Evolutionary conservation across 2,329 filamentous ascomycete species (phyloP).

Genomic region (Talaromyces sp.): DNA sequence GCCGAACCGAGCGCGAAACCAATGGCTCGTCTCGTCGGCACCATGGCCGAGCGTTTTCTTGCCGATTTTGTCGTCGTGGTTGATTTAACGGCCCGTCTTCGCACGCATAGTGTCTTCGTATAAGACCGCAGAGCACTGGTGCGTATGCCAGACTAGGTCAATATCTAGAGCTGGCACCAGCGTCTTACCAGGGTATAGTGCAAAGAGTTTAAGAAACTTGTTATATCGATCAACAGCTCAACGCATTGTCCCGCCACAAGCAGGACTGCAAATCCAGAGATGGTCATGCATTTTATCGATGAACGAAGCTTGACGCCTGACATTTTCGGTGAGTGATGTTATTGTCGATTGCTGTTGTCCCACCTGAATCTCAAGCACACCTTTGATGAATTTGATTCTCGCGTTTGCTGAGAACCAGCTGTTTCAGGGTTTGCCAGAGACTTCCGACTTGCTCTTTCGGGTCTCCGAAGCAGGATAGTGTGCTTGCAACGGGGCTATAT

Average conservation of each 20-base stretch:
- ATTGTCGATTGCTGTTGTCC: background rate
- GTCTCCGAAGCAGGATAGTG: background rate
- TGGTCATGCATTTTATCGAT: conserved; percentile 42
- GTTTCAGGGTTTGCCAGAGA: conserved; percentile 1
- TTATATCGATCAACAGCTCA: conserved; percentile 40
- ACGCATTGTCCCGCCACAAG: conserved; percentile 32
- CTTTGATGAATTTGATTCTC: conserved; percentile 1
- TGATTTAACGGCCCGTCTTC: conserved; percentile 29
- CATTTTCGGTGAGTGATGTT: conserved; percentile 29
- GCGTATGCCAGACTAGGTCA: conserved; percentile 47
- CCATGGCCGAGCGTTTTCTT: conserved; percentile 27
- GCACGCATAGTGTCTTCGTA: conserved; percentile 26
- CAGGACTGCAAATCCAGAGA: conserved; percentile 42
- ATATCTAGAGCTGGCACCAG: conserved; percentile 45
- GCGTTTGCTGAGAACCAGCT: background rate
- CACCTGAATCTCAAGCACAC: conserved; percentile 4
- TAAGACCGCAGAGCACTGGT: conserved; percentile 34
- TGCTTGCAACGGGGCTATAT: background rate
- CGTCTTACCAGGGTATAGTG: conserved; percentile 26
- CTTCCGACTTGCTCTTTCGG: conserved; percentile 12
- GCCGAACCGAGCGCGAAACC: conserved; percentile 34
- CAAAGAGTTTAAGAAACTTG: conserved; percentile 38
- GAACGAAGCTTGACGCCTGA: conserved; percentile 40
- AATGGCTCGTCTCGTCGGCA: conserved; percentile 27
- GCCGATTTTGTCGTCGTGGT: conserved; percentile 42